These are phyloP conservation scores for Auricularia sp. DNA, from an alignment of 768 basidiomycete genomes.

Conservation along the genomic window DNA sequence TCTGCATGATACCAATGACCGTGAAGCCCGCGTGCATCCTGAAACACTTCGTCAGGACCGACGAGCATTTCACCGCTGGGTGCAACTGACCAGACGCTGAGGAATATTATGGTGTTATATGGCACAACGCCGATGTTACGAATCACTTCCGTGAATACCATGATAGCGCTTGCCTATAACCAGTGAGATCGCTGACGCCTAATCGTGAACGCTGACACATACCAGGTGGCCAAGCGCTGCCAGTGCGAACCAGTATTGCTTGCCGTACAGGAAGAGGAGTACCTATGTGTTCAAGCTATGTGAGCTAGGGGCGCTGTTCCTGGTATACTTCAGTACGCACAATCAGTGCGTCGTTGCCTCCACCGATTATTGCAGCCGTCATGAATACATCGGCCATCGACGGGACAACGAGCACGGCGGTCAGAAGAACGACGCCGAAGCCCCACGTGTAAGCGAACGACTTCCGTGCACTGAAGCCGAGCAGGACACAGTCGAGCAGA, in stretches of 20 bases:
- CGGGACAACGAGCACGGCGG: not conserved
- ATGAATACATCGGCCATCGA: not conserved
- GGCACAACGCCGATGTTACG: slow-evolving; percentile 2
- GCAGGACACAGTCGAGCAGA: slow-evolving; percentile 1
- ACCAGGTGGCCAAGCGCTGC: not conserved
- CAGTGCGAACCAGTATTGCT: not conserved
- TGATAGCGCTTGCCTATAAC: not conserved
- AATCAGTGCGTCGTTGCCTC: not conserved
- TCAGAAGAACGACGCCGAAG: not conserved
- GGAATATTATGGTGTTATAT: not conserved
- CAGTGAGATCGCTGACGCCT: not conserved
- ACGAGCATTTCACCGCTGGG: not conserved
- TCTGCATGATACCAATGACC: not conserved
- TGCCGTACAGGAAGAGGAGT: slow-evolving; percentile 1
- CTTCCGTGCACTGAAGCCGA: not conserved
- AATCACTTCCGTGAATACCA: slow-evolving; percentile 1
- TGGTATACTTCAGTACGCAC: not conserved
- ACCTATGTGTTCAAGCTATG: not conserved
- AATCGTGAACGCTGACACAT: not conserved
- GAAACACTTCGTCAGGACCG: not conserved
- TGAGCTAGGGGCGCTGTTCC: not conserved
- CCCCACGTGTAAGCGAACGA: slow-evolving; percentile 1
- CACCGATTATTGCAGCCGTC: not conserved
- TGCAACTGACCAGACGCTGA: not conserved
- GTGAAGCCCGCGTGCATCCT: not conserved